Base-by-base conservation (phyloP, 768 basidiomycete species). In the Suillus hirtellus region DNA sequence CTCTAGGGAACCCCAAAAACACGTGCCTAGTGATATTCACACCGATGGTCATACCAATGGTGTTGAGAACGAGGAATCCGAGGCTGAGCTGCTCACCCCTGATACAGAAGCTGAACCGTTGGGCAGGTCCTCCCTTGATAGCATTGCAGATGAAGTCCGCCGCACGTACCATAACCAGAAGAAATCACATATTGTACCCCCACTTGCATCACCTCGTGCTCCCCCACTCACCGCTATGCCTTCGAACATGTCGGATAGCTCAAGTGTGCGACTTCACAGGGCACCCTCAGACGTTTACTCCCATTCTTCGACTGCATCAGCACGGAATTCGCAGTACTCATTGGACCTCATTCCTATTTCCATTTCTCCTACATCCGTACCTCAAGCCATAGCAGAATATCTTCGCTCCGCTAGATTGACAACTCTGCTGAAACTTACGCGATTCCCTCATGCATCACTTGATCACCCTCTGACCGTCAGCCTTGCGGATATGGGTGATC, bases 401-500 rank as follows among this genome's bases (percentile, higher is more conserved):
- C 80, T 97, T 63, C 93, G 89, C 50, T 98, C 96, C 42, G 84
- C 89, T 17, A 85, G 91, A 58, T 79, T 97, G 64, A 99, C 95
- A 0, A 92, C 90, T 0, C 75, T 95, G 50, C 75, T 97, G 46
- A 88, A 81, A 64, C 87, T 96, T 50, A 90, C 88, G 17, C 85
- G 92, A 43, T 86, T 87, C 2, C 92, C 91, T 10, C 92, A 95
- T 71, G 88, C 90, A 31, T 89, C 89, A 31, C 81, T 83, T 63
- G 87, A 88, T 69, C 79, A 86, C 70, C 89, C 92, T 17, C 82
- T 94, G 64, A 86, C 86, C 31, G 89, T 98, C 62, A 96, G 96
- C 68, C 81, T 96, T n/a, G 95, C 96, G 3, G 96, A 99, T 71
- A 83, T 98, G 65, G 96, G 97, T 2, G 85, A 84, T 65, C 83